Evolutionary conservation across 257 asterid genomes (phyloP), one percentile per base, ranked within the genome.

Genomic region (Plectranthus barbatus): DNA sequence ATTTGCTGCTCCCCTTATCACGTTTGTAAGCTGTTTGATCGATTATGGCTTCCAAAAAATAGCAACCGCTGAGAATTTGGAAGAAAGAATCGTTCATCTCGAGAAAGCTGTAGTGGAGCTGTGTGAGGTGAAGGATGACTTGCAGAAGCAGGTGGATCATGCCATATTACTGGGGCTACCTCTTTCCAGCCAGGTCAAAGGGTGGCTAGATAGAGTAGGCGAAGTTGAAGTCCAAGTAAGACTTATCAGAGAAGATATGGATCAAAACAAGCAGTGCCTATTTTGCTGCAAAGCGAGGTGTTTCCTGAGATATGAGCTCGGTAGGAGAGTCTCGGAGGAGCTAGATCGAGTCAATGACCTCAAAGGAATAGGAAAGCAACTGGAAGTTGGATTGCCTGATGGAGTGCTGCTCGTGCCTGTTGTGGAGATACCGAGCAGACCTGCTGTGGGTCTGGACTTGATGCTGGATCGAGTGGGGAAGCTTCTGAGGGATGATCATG

Each of bases 331-430:
- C 6, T 8, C 37, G 4, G 67, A 55, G 66, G 70, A 48, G 61
- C 77, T 80, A 3, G 47, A 24, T 15, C 26, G 21, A 23, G 64
- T 80, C 13, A 73, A 49, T 54, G 74, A 71, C 37, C 79, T 80
- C 36, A 74, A 48, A 45, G 80, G 76, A 20, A 76, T 67, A 48
- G 74, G 56, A 3, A 68, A 4, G 5, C 5, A 67, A 10, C 41
- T 80, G 68, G 78, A 76, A 24, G 85, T 80, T 7, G 62, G 63
- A 41, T 53, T 76, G 23, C 76, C 80, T 0, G 81, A 76, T 68
- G 82, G 82, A 45, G 48, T 73, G 73, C 78, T 76, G 61, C 80
- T 73, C 5, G 82, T 76, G 17, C 80, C 82, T 26, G 85, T 74
- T 1, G 80, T 73, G 60, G 85, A 80, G 78, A 60, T 80, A 13